Percentiles rank a stretch among this genome's conserved stretches.
These are phyloP conservation scores for Eleusine coracana DNA, from an alignment of 176 grass and related monocot species.

Conservation along the genomic window DNA sequence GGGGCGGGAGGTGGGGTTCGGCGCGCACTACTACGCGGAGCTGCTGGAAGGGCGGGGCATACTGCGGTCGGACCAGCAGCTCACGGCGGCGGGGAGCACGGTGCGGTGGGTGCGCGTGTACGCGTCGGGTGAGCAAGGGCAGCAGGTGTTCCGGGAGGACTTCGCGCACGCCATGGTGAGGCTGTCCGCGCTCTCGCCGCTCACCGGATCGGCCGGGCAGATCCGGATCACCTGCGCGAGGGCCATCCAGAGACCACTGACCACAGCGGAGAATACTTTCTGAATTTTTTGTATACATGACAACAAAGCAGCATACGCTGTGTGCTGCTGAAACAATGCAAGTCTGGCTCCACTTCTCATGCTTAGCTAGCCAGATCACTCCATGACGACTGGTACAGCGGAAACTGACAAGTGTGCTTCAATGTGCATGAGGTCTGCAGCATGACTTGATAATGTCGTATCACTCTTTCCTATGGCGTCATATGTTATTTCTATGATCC, in stretches of 20 bases:
- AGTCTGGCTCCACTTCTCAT: slow-evolving; percentile 20
- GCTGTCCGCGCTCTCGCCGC: slow-evolving; percentile 51
- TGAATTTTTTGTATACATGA: neutral
- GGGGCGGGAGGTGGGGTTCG: slow-evolving; percentile 57
- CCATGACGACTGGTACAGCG: neutral
- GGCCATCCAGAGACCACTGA: neutral
- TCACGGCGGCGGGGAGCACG: slow-evolving; percentile 68
- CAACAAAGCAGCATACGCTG: slow-evolving; percentile 19
- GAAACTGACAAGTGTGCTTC: slow-evolving; percentile 10
- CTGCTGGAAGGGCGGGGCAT: slow-evolving; percentile 53
- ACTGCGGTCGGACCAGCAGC: slow-evolving; percentile 68
- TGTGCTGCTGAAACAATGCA: slow-evolving; percentile 14
- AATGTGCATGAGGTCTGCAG: slow-evolving; percentile 15
- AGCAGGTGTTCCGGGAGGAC: slow-evolving; percentile 53
- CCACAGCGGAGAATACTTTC: neutral
- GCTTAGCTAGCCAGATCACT: neutral
- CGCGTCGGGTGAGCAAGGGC: slow-evolving; percentile 41
- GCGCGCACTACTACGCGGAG: slow-evolving; percentile 56
- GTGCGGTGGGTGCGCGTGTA: slow-evolving; percentile 62
- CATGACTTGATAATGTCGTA: neutral
- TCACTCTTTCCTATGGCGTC: no score
- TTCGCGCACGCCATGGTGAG: slow-evolving; percentile 68
- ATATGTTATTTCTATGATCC: no score
- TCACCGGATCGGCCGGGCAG: slow-evolving; percentile 38
- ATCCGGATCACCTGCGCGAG: slow-evolving; percentile 45